Evolutionary conservation across 2,329 filamentous ascomycete species (phyloP), one percentile per base, ranked within the genome.

Genomic region (Coleophoma crateriformis): DNA sequence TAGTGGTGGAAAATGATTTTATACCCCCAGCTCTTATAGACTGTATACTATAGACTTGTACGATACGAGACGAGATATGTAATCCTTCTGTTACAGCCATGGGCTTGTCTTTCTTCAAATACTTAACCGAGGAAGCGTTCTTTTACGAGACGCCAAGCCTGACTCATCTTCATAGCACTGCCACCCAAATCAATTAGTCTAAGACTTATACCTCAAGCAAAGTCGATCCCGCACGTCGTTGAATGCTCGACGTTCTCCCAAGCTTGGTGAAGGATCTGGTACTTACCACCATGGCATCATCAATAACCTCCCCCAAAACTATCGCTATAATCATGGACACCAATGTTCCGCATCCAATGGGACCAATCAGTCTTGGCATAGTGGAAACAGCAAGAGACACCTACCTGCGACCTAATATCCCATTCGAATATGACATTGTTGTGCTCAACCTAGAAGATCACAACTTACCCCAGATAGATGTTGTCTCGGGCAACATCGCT

Each of bases 261-360:
- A 27, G 8, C 27, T 27, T 27, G 6, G 3, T 27, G 27, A 27
- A 27, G 19, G 27, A 27, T 27, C 8, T 27, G 27, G 27, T 27
- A 27, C 27, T 7, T 27, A 7, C 5, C 27, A 27, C 6, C 27
- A 27, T 27, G 27, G 8, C 27, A 27, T 27, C 8, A 27, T 27
- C 27, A 27, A 3, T 10, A 27, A 27, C 8, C 27, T 27, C 27
- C 27, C 27, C 6, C 3, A 47, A 47, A 27, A 49, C 39, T 20
- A 44, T 49, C 19, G 47, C 40, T 19, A 27, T 49, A n/a, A 37
- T 49, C 1, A 39, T 43, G n/a, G 38, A 49, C 40, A 45, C 38
- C n/a, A 13, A 39, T 14, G 12, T 49, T 10, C 47, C 47, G 7
- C 33, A 35, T 27, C 47, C 47, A 12, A 32, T 44, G 5, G 33